These are phyloP conservation scores for Allomyces macrogynus DNA, from an alignment of 192 early-diverging fungal species.

Conservation along the genomic window DNA sequence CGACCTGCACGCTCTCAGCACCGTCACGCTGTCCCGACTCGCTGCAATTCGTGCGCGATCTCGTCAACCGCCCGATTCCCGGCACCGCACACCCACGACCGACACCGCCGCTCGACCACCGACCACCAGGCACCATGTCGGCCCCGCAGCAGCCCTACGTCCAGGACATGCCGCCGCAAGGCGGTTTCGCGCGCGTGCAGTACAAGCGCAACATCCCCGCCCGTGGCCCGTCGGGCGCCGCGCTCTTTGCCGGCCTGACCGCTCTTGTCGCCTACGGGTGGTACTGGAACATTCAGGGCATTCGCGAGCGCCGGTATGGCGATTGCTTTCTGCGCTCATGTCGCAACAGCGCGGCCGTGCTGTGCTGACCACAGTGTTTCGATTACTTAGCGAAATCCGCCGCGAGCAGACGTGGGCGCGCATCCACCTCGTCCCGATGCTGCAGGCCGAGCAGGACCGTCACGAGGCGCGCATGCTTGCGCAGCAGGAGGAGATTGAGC, in stretches of 20 bases:
- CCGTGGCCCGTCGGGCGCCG: constrained; percentile 73
- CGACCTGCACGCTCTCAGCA: too few species aligned
- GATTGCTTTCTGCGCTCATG: background rate
- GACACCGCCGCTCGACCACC: too few species aligned
- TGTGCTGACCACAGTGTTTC: constrained; percentile 1
- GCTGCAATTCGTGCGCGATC: too few species aligned
- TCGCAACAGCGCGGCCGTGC: background rate
- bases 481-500: constrained; percentile 46
- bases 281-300: constrained; percentile 30
- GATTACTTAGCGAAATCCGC: constrained; percentile 47
- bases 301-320: constrained; percentile 13
- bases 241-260: constrained; percentile 51
- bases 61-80: too few species aligned
- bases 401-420: constrained; percentile 87
- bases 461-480: constrained; percentile 64
- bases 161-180: constrained; percentile 55
- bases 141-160: constrained; percentile 2
- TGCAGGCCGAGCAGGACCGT: constrained; percentile 85
- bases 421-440: constrained; percentile 72
- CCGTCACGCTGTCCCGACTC: too few species aligned
- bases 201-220: constrained; percentile 79
- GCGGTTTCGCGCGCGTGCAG: constrained; percentile 61
- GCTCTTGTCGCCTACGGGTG: constrained; percentile 66
- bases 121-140: background rate
- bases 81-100: too few species aligned